A percentile compares a stretch with the other conserved stretches of the same genome.
phyloP scores from a whole-genome alignment of 495 filamentous ascomycete species.

The Delitschia confertaspora region DNA sequence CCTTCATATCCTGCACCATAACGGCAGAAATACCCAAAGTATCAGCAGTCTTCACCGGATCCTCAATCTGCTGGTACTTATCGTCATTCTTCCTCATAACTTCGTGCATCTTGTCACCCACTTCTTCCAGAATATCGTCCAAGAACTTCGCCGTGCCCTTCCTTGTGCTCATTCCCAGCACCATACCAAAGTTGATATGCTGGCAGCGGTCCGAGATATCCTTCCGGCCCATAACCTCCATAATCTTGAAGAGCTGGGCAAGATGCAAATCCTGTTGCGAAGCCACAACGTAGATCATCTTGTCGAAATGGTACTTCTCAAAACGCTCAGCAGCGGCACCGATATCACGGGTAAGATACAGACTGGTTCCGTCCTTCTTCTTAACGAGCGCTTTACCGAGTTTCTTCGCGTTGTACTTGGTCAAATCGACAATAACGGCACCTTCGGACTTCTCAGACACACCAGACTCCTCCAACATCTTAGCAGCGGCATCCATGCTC shows the following conservation, averaged over 20 bases:
- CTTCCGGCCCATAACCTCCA: slow-evolving; percentile 57
- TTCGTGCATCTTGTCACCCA: slow-evolving; percentile 62
- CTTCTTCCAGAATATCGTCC: slow-evolving; percentile 56
- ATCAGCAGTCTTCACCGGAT: slow-evolving; percentile 47
- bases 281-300: slow-evolving; percentile 69
- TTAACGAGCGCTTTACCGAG: slow-evolving; percentile 61
- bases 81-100: slow-evolving; percentile 57
- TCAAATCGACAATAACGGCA: slow-evolving; percentile 80
- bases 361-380: slow-evolving; percentile 58
- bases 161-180: slow-evolving; percentile 59
- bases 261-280: slow-evolving; percentile 65
- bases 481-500: slow-evolving; percentile 62
- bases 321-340: slow-evolving; percentile 56
- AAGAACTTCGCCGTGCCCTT: slow-evolving; percentile 64
- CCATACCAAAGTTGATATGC: slow-evolving; percentile 69
- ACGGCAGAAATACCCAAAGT: slow-evolving; percentile 57
- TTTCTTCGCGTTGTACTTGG: slow-evolving; percentile 67
- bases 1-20: slow-evolving; percentile 65
- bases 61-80: slow-evolving; percentile 56
- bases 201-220: slow-evolving; percentile 54
- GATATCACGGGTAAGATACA: slow-evolving; percentile 67
- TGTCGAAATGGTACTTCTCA: slow-evolving; percentile 58
- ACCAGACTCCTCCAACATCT: slow-evolving; percentile 57
- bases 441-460: slow-evolving; percentile 79
- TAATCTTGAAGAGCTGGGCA: slow-evolving; percentile 61